Conservation (phyloP, 352 stramenopile genomes). For the Aphanomyces astaci region DNA sequence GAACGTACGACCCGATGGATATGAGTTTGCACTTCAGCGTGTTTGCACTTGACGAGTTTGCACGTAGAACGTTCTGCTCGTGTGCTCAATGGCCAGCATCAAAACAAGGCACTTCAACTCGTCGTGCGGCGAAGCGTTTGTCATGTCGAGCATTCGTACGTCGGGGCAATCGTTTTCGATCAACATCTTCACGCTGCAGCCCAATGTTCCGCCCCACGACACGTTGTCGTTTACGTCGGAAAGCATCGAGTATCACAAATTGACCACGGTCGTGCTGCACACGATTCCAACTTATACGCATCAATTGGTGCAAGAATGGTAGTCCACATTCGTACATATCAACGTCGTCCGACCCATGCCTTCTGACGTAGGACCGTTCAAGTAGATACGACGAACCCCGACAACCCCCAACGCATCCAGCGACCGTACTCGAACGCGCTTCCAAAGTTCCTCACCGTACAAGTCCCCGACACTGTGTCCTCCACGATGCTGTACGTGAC, state of each 20-base stretch:
- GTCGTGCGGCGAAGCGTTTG: slow-evolving; percentile 17
- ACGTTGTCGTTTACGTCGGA: slow-evolving; percentile 7
- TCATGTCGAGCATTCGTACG: slow-evolving; percentile 10
- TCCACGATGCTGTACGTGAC: slow-evolving; percentile 15
- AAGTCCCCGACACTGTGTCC: not conserved
- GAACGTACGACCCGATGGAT: not conserved
- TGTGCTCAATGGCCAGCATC: slow-evolving; percentile 2
- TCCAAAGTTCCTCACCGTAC: slow-evolving; percentile 8
- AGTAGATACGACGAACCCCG: not conserved
- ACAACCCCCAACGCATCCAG: not conserved
- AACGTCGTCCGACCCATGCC: too few relatives aligned
- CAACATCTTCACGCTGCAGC: slow-evolving; percentile 9
- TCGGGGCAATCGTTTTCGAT: not conserved
- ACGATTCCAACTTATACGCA: slow-evolving; percentile 15
- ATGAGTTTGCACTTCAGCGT: not conserved
- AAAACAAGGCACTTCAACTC: slow-evolving; percentile 18
- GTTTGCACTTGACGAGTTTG: not conserved
- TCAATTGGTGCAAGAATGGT: slow-evolving; percentile 20
- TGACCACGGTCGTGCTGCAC: slow-evolving; percentile 16
- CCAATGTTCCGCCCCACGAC: not conserved
- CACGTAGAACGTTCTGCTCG: slow-evolving; percentile 13
- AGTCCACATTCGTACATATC: too few relatives aligned
- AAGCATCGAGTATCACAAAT: slow-evolving; percentile 20
- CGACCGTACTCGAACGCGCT: slow-evolving; percentile 2
- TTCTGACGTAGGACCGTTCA: too few relatives aligned